phyloP scores from a whole-genome alignment of 208 protist species.

The Wallacemonas sp. region DNA sequence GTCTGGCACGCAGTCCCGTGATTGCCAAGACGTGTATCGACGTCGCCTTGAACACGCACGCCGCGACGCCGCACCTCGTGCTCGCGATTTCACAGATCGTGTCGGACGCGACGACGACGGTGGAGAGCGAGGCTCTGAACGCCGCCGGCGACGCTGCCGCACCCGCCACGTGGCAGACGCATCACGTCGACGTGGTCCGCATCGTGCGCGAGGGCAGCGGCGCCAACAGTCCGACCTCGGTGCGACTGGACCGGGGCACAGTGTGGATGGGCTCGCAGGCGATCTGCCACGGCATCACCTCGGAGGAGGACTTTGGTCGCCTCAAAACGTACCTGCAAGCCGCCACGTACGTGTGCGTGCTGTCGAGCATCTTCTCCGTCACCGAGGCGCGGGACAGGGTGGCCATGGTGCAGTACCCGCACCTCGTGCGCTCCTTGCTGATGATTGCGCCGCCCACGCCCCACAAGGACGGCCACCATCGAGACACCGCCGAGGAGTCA shows the following conservation, averaged over 20 bases:
- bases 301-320: conserved; percentile 35
- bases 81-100: too few species aligned
- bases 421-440: conserved; percentile 50
- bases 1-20: conserved; percentile 48
- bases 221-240: conserved; percentile 27
- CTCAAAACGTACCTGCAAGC: conserved; percentile 67
- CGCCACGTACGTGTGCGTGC: conserved; percentile 56
- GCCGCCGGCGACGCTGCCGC: neutral
- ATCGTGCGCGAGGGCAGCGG: conserved; percentile 35
- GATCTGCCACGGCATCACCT: conserved; percentile 34
- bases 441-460: conserved; percentile 21
- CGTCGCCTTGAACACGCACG: neutral
- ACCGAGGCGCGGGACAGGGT: conserved; percentile 15
- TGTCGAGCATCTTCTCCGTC: conserved; percentile 41
- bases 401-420: conserved; percentile 51
- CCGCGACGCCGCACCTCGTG: neutral
- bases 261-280: conserved; percentile 45
- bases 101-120: neutral
- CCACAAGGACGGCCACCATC: neutral
- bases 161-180: conserved; percentile 24
- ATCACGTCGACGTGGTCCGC: conserved; percentile 31
- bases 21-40: conserved; percentile 27
- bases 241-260: conserved; percentile 26
- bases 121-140: neutral
- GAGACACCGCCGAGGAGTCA: neutral